phyloP scores from a whole-genome alignment of 768 basidiomycete species.

The Floccularia luteovirens region DNA sequence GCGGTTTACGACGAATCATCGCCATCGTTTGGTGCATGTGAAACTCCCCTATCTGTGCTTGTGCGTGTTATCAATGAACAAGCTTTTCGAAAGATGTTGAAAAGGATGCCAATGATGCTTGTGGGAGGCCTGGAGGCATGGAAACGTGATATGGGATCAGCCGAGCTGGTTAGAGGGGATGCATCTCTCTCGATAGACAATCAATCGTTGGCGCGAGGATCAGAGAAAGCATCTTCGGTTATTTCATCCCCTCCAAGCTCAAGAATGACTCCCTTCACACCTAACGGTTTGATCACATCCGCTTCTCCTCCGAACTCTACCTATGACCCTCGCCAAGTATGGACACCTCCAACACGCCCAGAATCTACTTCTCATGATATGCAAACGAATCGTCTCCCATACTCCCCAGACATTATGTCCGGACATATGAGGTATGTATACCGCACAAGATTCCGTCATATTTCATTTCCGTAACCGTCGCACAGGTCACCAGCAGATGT shows the following conservation, averaged over 20 bases:
- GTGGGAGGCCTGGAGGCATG: conserved; percentile 83
- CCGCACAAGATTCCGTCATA: not conserved
- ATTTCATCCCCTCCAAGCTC: conserved; percentile 12
- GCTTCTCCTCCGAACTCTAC: conserved; percentile 8
- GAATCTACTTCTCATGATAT: conserved; percentile 8
- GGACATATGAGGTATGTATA: conserved; percentile 34
- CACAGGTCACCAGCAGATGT: conserved; percentile 35
- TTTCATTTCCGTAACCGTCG: not conserved
- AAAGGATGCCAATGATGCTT: conserved; percentile 74
- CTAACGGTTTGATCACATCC: conserved; percentile 6
- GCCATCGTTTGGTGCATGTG: conserved; percentile 36
- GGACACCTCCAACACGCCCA: conserved; percentile 21
- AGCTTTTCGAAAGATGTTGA: conserved; percentile 65
- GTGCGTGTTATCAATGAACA: conserved; percentile 65
- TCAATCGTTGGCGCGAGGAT: not conserved
- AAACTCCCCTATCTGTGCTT: conserved; percentile 51
- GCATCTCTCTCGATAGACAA: conserved; percentile 1
- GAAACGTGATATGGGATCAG: conserved; percentile 49
- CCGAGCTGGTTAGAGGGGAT: conserved; percentile 16
- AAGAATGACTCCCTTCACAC: conserved; percentile 16
- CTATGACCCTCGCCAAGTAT: conserved; percentile 19
- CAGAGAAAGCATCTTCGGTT: conserved; percentile 4
- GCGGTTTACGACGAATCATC: conserved; percentile 76
- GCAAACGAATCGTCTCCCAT: conserved; percentile 19
- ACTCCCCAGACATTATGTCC: conserved; percentile 31